Conservation (phyloP, 257 asterid genomes). For the Cinchona pubescens region DNA sequence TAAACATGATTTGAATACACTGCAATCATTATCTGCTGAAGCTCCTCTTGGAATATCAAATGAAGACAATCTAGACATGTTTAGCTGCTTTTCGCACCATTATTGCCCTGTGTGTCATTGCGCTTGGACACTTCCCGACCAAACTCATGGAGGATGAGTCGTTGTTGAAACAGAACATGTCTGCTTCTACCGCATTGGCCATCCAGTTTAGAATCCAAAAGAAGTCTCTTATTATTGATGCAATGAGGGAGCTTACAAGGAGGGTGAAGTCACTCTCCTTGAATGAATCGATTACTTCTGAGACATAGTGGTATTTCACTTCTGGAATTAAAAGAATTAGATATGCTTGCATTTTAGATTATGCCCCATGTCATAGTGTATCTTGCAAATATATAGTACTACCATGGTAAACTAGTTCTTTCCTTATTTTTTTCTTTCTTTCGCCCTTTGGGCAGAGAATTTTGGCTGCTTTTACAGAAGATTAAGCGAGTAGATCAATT, state of each 20-base stretch:
- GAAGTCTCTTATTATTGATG: slow-evolving; percentile 63
- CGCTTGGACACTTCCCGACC: slow-evolving; percentile 74
- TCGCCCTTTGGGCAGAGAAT: not conserved
- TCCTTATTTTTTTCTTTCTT: not conserved
- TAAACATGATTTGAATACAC: slow-evolving; percentile 40
- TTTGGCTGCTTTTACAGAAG: not conserved
- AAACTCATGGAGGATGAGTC: slow-evolving; percentile 88
- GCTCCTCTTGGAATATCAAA: slow-evolving; percentile 63
- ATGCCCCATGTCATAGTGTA: not conserved
- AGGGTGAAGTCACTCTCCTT: slow-evolving; percentile 50
- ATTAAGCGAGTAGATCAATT: not conserved
- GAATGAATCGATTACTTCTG: slow-evolving; percentile 29
- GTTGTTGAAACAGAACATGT: slow-evolving; percentile 40
- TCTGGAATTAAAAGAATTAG: not conserved
- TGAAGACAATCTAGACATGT: too few species aligned
- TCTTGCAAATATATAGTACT: not conserved
- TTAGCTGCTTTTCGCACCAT: slow-evolving; percentile 59
- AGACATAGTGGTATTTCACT: slow-evolving; percentile 5
- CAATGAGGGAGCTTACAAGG: slow-evolving; percentile 62
- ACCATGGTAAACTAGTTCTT: not conserved
- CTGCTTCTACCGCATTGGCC: slow-evolving; percentile 62
- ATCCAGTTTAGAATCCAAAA: slow-evolving; percentile 65
- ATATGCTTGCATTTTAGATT: not conserved
- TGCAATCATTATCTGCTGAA: slow-evolving; percentile 51
- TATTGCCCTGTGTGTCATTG: slow-evolving; percentile 63